Evolutionary conservation across 73 alveolate species (phyloP), one percentile per base, ranked within the genome.

Genomic region (Paramecium pentaurelia): DNA sequence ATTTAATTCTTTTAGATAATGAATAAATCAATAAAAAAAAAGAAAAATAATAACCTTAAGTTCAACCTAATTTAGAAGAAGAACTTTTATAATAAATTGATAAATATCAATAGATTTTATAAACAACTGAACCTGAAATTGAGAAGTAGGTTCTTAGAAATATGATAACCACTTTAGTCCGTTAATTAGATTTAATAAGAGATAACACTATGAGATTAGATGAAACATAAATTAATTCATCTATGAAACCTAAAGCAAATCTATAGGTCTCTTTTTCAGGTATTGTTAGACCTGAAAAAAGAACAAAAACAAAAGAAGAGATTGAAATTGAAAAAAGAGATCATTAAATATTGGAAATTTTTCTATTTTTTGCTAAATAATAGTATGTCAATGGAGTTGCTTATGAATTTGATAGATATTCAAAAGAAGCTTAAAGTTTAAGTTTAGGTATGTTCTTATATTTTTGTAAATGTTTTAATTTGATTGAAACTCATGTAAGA

Each of bases 361-460:
- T 80, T 49, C 44, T 80, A 4, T 80, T 80, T 9, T 80, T 44
- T 49, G 49, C 64, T 10, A 80, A 80, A 45, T 80, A 80, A 49
- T 64, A 80, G 6, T 80, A 80, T 47, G 91, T 80, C 14, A 80
- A 80, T 49, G 91, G 91, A 3, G 75, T 47, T 44, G 44, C 71
- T 10, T 80, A 80, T 80, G 91, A 80, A 25, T 80, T 80, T 80
- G 91, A 80, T 45, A 40, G 91, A 80, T 80, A 80, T 11, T 8
- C 91, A 22, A 80, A 80, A 42, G 91, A 80, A 36, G 91, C 91
- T 10, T 47, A 80, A 10, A 42, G 34, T 32, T 47, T 80, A 25
- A 80, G 91, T 80, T 45, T 80, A 45, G 91, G 91, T 44, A 80
- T 80, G 91, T 80, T 80, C 28, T 28, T 80, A 11, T 80, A 80